Base-by-base conservation (phyloP, 306 rosid species). In the Alnus glutinosa region DNA sequence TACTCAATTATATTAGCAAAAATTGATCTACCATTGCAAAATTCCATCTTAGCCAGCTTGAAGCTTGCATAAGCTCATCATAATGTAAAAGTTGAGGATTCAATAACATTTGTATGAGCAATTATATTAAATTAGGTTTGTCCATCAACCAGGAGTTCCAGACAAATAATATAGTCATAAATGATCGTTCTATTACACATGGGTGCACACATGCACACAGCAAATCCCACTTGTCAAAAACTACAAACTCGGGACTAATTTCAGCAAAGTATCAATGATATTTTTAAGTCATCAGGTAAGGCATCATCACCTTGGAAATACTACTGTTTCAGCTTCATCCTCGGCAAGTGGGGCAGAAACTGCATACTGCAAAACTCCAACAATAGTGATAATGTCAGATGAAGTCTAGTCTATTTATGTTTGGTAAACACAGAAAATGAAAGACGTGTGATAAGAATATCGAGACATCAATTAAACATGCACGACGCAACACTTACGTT, bases 341-440 rank as follows among this genome's bases (percentile, higher is more conserved):
- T 62, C 30, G 19, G 42, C 76, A 9, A 5, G 4, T 12, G 81
- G 44, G 47, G 55, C 15, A 64, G 81, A 76, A 51, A 34, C 84
- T 23, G 37, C 66, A 57, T 84, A 71, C 87, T 84, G 79, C 70
- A 71, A 15, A 49, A 13, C 10, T 4, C 9, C 42, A 71, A 70
- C 8, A 37, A 76, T n/a, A 37, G 36, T 46, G 51, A 76, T 10
- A 36, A 15, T 5, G 37, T 47, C 16, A 63, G 59, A 63, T 66
- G 49, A 32, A 19, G 68, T 12, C 16, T 30, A 23, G 4, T 62
- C 8, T 1, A 62, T 30, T 62, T 12, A 28, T 10, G 18, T 62
- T 62, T 62, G 68, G 44, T 62, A 4, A 54, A 52, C 52, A 49
- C 2, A 9, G 52, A 48, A 48, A 48, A 48, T 48, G 52, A 48